Base-by-base conservation (phyloP, 176 grass and related monocot genomes). In the Avena sativa region DNA sequence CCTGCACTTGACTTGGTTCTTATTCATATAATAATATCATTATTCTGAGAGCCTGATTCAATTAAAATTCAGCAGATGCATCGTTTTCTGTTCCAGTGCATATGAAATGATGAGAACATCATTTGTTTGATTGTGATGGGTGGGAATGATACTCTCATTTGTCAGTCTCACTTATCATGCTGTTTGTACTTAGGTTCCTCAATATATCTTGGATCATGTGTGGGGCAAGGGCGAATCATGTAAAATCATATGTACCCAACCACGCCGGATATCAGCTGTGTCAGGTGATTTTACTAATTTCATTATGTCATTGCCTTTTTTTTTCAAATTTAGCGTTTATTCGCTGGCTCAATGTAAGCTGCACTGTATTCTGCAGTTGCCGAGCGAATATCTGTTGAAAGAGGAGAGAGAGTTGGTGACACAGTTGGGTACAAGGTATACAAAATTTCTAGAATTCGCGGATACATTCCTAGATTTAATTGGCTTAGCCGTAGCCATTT, bases 341-440 rank as follows among this genome's bases (percentile, higher is more conserved):
- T 19, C 43, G 38, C 72, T 71, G 21, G 49, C 79, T 64, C 66
- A 17, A 1, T 23, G 38, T 79, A 79, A 73, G 53, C 88, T 36
- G 71, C 78, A 19, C 12, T 85, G 64, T 25, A 44, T 63, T 81
- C 32, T 86, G 47, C 58, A 98, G 96, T 98, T 93, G 93, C 96
- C 1, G 96, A 98, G 61, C 88, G 96, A 90, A 98, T 98, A 23
- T 92, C 96, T 81, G 88, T 76, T 86, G 96, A 98, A 90, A 98
- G 96, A 88, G 96, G 93, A 87, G 96, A 96, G 83, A 38, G 55
- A 87, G 90, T 94, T 87, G 96, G 96, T 61, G 92, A 96, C 76
- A 96, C 85, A 68, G 92, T 98, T 89, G 96, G 96, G 86, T 98
- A 96, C 89, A 98, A 98, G 93, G 96, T 98, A 92, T 89, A 68